Percentiles rank a stretch among this genome's conserved stretches.
Evolutionary conservation across 2,329 filamentous ascomycete genomes (phyloP).

Genomic region (Fusarium pininemorale): DNA sequence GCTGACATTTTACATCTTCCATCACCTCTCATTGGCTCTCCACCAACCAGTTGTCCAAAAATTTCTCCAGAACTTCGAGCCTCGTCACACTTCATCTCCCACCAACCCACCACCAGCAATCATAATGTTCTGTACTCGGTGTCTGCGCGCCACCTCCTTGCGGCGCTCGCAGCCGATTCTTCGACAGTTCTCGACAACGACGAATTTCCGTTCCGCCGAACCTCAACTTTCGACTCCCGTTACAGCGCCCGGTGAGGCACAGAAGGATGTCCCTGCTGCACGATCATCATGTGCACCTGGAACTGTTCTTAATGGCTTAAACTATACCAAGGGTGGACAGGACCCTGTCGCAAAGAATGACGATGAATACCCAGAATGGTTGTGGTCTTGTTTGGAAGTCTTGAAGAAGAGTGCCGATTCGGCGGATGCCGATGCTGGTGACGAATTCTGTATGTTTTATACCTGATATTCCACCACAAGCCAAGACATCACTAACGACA

Average conservation of each 20-base stretch:
- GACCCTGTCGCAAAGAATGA: slow-evolving; percentile 81
- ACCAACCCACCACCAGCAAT: slow-evolving; percentile 34
- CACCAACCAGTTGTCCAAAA: slow-evolving; percentile 40
- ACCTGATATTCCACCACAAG: background rate
- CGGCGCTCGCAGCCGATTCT: slow-evolving; percentile 44
- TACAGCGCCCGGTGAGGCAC: slow-evolving; percentile 45
- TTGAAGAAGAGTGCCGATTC: slow-evolving; percentile 62
- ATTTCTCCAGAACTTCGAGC: slow-evolving; percentile 42
- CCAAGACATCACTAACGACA: slow-evolving; percentile 22
- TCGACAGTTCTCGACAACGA: slow-evolving; percentile 54
- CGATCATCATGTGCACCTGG: slow-evolving; percentile 70
- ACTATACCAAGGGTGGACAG: slow-evolving; percentile 76
- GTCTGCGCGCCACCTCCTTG: slow-evolving; percentile 56
- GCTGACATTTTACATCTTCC: slow-evolving; percentile 41
- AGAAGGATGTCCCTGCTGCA: slow-evolving; percentile 44
- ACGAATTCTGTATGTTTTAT: slow-evolving; percentile 78
- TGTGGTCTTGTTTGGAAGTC: slow-evolving; percentile 77
- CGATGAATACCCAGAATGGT: slow-evolving; percentile 80
- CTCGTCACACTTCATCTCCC: slow-evolving; percentile 40
- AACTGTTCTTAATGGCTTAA: slow-evolving; percentile 76
- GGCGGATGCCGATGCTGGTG: slow-evolving; percentile 67
- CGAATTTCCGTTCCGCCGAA: slow-evolving; percentile 49
- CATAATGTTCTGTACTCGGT: slow-evolving; percentile 57
- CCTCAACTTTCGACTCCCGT: slow-evolving; percentile 50
- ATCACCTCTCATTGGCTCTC: slow-evolving; percentile 40